Base-by-base conservation (phyloP, 768 basidiomycete genomes). In the Phlebiopsis flavidoalba region DNA sequence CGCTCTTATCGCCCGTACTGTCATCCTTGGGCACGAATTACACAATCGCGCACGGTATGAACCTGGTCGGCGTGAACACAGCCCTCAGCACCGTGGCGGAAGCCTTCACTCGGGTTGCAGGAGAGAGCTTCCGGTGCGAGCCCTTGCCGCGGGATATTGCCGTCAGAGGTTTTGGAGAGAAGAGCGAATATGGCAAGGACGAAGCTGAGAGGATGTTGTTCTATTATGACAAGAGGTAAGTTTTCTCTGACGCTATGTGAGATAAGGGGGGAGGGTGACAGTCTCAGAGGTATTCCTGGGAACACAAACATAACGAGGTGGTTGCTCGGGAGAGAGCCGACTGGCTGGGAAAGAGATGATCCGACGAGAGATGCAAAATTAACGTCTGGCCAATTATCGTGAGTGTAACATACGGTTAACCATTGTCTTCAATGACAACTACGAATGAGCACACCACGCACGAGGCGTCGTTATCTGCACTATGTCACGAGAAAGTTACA, bases 31-130 rank as follows among this genome's bases (percentile, higher is more conserved):
- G 40, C 69, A 72, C 5, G 62, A 62, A 15, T 59, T 60, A 33
- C 75, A 76, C 61, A 67, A 70, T 53, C 69, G 65, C 49, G 73
- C 74, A 15, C 63, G 69, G n/a, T 76, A 76, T 62, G 73, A 75
- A 31, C 58, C 67, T 75, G 17, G 67, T 73, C 8, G 71, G 73
- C 10, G 62, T 70, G 55, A 71, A 74, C 54, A 64, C 64, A n/a
- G 66, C 70, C 7, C 72, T 71, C 33, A 62, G 59, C 26, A 67
- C 70, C 48, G 69, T 75, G 49, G 68, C 70, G 7, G 51, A 67
- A 53, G 59, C 63, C 66, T 35, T 59, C 51, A 55, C 53, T 57
- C 55, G 45, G 53, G 10, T 55, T 62, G 52, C 61, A 66, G 60
- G 22, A 1, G 21, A 36, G 5, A 55, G 69, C 12, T 59, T 65